Evolutionary conservation across 306 rosid species (phyloP), one percentile per base, ranked within the genome.

Genomic region (Trifolium subterraneum): DNA sequence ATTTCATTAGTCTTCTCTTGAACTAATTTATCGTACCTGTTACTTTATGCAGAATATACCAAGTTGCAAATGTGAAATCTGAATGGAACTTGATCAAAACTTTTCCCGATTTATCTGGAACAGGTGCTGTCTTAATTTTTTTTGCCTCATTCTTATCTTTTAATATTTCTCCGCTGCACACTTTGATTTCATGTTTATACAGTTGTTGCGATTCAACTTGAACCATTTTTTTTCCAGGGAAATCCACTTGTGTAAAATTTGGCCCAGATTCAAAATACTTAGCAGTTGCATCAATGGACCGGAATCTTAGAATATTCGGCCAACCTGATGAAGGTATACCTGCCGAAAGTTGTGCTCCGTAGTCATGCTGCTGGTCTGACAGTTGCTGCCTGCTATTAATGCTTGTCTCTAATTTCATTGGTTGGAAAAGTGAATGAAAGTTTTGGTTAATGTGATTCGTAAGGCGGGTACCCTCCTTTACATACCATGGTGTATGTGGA

Each of bases 61-160:
- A 95, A 86, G 96, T 90, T 70, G 94, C 98, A 0, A 92, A 86
- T 78, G 98, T 95, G 76, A 95, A 95, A 80, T 86, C 89, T 51
- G 99, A 95, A 82, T 95, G 99, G 99, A 92, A 87, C 83, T 82
- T 91, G 51, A 80, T 95, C 85, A 92, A 92, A 84, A 92, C 98
- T 14, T 76, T 95, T 65, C 99, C 98, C 25, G 99, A 95, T 84
- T 77, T 95, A 71, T 95, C 99, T 19, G 98, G 99, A 83, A 95
- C 99, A 89, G 97, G 99, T 95, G 72, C 41, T 4, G 6, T 65
- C 54, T 65, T 27, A 18, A 6, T 51, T n/a, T 36, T 10, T 35
- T 10, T 33, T 1, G n/a, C 19, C 13, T 13, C 36, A 11, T 6
- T 5, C 51, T 31, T n/a, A 35, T 5, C 36, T 10, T 23, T 19